Base-by-base conservation (phyloP, 202 grass and related monocot species). In the Sporobolus alterniflorus region DNA sequence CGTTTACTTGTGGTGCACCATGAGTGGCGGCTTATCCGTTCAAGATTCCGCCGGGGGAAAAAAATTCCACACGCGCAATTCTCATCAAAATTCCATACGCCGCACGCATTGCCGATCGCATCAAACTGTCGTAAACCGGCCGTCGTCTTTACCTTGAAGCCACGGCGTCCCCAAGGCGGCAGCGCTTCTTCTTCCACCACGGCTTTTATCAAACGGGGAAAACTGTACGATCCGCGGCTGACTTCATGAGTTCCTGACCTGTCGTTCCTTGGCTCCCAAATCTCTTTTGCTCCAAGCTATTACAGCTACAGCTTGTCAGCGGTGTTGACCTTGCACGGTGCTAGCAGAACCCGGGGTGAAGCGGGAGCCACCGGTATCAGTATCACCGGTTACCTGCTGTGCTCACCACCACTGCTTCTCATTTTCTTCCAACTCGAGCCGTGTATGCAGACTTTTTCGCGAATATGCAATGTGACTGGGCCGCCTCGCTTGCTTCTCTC, bases 241-340 rank as follows among this genome's bases (percentile, higher is more conserved):
- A 78, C 57, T 59, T 86, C 83, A 61, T 81, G 77, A 67, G 78
- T 31, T 52, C 73, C 59, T 82, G 66, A 67, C 73, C 73, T 85
- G 72, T 73, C 73, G 4, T 82, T 73, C 43, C 83, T 86, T 73
- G 73, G 48, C 62, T 57, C 25, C 59, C 24, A 73, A 86, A 73
- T 34, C 40, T 73, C 88, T 44, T 67, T 11, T 26, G 67, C 40
- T 44, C 59, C 1, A 82, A 51, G 73, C 46, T 34, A 44, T 5
- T 11, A 39, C 33, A 9, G 30, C 63, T 71, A 48, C 50, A 51
- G 17, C 49, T 29, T 34, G 82, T 48, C 74, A 83, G 51, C 75
- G 26, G 20, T 32, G 66, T n/a, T 77, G 83, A 86, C 83, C 64
- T 78, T 52, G 48, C 83, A 61, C 15, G 57, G 48, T n/a, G n/a